phyloP scores from a whole-genome alignment of 139 green algal genomes.

The Astrephomene gubernaculifera region DNA sequence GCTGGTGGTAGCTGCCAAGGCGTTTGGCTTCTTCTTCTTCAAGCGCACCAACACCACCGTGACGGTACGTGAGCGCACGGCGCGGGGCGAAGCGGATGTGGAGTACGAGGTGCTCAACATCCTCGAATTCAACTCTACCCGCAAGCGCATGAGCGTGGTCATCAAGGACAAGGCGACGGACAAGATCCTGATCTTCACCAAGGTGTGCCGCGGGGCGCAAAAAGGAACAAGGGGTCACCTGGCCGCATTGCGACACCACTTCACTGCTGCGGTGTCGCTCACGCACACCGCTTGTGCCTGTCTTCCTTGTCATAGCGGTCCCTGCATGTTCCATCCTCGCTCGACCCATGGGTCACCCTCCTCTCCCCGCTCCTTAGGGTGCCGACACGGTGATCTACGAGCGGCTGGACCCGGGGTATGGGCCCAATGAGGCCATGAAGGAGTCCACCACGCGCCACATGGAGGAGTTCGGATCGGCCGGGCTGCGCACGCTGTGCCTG shows the following conservation, averaged over 20 bases:
- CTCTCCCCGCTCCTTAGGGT: slow-evolving; percentile 59
- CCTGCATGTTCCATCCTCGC: neutral
- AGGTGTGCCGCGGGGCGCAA: slow-evolving; percentile 49
- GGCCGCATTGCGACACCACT: no score
- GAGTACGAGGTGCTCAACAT: slow-evolving; percentile 91
- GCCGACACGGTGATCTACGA: slow-evolving; percentile 89
- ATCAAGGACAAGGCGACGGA: slow-evolving; percentile 66
- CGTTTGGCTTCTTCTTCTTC: slow-evolving; percentile 81
- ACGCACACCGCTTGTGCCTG: no score
- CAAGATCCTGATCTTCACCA: slow-evolving; percentile 75
- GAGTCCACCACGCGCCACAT: slow-evolving; percentile 66
- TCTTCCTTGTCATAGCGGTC: no score
- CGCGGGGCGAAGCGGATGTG: slow-evolving; percentile 47
- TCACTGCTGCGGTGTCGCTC: no score
- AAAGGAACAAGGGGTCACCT: neutral
- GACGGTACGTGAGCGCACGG: slow-evolving; percentile 51
- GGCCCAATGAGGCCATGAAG: slow-evolving; percentile 64
- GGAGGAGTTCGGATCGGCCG: slow-evolving; percentile 85
- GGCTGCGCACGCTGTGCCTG: slow-evolving; percentile 90
- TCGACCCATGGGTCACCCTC: neutral
- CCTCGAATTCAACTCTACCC: slow-evolving; percentile 94
- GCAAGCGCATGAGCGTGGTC: slow-evolving; percentile 87
- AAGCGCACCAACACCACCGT: slow-evolving; percentile 65
- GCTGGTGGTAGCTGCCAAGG: slow-evolving; percentile 82
- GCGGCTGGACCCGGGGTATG: slow-evolving; percentile 61